phyloP scores from a whole-genome alignment of 2,329 filamentous ascomycete genomes.

The Talaromyces pinophilus region DNA sequence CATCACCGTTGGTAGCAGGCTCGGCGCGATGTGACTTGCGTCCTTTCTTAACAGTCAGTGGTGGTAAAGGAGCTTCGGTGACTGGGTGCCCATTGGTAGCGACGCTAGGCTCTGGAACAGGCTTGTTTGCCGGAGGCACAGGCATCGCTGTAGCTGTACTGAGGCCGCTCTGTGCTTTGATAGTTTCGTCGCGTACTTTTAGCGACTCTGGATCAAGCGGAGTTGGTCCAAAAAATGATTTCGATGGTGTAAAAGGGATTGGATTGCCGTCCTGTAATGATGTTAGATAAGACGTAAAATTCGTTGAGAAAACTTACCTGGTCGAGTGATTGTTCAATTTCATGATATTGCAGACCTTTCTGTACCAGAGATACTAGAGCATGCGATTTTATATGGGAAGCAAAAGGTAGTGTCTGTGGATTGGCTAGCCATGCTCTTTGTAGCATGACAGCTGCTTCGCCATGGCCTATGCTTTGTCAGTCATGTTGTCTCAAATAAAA shows the following conservation, averaged over 20 bases:
- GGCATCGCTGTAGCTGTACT: slow-evolving; percentile 34
- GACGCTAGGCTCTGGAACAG: slow-evolving; percentile 35
- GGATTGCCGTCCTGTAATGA: slow-evolving; percentile 41
- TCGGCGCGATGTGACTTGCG: slow-evolving; percentile 36
- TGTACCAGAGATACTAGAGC: slow-evolving; percentile 64
- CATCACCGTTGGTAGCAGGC: slow-evolving; percentile 34
- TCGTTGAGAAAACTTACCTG: slow-evolving; percentile 42
- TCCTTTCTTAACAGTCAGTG: slow-evolving; percentile 35
- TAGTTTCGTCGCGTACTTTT: slow-evolving; percentile 32
- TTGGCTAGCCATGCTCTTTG: slow-evolving; percentile 65
- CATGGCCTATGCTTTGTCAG: slow-evolving; percentile 50
- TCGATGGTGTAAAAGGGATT: slow-evolving; percentile 37
- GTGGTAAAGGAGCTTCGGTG: slow-evolving; percentile 33
- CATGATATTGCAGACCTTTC: slow-evolving; percentile 60
- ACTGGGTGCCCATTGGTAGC: slow-evolving; percentile 41
- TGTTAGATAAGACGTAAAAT: slow-evolving; percentile 26
- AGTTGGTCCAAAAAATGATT: slow-evolving; percentile 52
- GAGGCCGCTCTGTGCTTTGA: slow-evolving; percentile 28
- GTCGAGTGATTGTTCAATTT: slow-evolving; percentile 52
- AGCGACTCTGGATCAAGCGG: slow-evolving; percentile 37
- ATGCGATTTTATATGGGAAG: slow-evolving; percentile 59
- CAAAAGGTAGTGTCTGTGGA: slow-evolving; percentile 63
- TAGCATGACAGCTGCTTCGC: slow-evolving; percentile 61
- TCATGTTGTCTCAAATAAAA: not conserved
- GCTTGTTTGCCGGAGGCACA: slow-evolving; percentile 36